These are phyloP conservation scores for Cenchrus fungigraminus DNA, from an alignment of 176 grass and related monocot genomes.

Conservation along the genomic window DNA sequence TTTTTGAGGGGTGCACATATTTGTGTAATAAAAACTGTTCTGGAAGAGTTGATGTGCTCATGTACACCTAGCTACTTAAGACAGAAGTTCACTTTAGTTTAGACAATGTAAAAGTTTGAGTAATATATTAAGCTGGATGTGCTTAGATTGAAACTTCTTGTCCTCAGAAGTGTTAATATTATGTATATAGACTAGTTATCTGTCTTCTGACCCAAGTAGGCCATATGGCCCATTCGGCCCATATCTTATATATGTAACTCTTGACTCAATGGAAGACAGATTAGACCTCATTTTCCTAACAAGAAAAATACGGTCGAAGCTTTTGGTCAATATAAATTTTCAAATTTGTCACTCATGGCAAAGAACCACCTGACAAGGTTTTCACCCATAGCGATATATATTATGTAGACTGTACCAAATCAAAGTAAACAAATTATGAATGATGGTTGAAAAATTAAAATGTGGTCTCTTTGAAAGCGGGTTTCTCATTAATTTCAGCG, in stretches of 20 bases:
- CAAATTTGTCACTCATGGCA: neutral
- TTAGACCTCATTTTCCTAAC: too few species aligned
- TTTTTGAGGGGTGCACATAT: neutral
- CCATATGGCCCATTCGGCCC: too few species aligned
- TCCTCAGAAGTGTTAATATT: neutral
- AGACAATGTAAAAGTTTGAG: neutral
- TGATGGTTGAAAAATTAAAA: neutral
- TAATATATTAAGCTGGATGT: neutral
- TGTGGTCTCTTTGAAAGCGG: neutral
- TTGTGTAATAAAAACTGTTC: neutral
- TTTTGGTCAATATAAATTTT: constrained; percentile 16
- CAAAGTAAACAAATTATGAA: neutral
- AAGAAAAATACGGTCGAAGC: constrained; percentile 1
- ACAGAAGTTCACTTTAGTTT: constrained; percentile 1
- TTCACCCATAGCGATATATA: neutral
- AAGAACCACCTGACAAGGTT: neutral
- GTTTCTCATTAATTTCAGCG: constrained; percentile 3
- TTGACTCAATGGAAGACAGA: too few species aligned
- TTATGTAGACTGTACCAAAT: constrained; percentile 13
- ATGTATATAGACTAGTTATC: too few species aligned
- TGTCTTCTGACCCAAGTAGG: too few species aligned
- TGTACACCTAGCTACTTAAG: constrained; percentile 11
- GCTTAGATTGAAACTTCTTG: neutral
- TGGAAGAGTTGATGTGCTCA: neutral
- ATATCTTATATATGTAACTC: too few species aligned